Evolutionary conservation across 768 basidiomycete genomes (phyloP), one percentile per base, ranked within the genome.

Genomic region (Butyriboletus loyo): DNA sequence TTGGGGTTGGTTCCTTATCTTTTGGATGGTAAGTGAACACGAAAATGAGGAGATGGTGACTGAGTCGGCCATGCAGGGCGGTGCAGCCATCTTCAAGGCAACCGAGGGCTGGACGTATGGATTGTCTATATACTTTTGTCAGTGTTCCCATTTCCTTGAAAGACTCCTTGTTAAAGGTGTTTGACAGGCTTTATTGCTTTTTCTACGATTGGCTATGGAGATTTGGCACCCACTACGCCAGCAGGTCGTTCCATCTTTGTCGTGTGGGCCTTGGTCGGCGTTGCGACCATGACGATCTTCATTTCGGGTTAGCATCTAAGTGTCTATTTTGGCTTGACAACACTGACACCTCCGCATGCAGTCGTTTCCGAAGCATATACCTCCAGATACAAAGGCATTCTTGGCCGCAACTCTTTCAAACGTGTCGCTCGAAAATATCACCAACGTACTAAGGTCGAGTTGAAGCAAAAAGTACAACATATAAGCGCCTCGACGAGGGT

Each of bases 181-280:
- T 37, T 17, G 2, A 30, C 54, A 89, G 87, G 87, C 63, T 85
- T 88, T 60, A 71, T 86, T 45, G 68, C 86, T 10, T 90, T 92
- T 70, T 81, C 81, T 1, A 89, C 86, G 1, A 83, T 90, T 27
- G 89, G 89, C 14, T 88, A 84, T 57, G 84, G 80, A 68, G 89
- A 91, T 60, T 71, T 76, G 14, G 57, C 79, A 0, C 89, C 87
- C 0, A 62, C 65, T 45, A 83, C 86, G 0, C 80, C 85, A 11
- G 81, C 85, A 4, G 90, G 89, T 11, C 81, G 87, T 22, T 81
- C 86, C 14, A 76, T 92, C 31, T 92, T 92, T 64, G 77, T 90
- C 36, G 80, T 82, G 3, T 91, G 89, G 89, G 86, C 89, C 0
- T 66, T 92, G 32, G 68, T 89, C 7, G 90, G 88, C 15, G 84